These are phyloP conservation scores for Golubevia pallescens DNA, from an alignment of 1,284 basidiomycete species.

Conservation along the genomic window DNA sequence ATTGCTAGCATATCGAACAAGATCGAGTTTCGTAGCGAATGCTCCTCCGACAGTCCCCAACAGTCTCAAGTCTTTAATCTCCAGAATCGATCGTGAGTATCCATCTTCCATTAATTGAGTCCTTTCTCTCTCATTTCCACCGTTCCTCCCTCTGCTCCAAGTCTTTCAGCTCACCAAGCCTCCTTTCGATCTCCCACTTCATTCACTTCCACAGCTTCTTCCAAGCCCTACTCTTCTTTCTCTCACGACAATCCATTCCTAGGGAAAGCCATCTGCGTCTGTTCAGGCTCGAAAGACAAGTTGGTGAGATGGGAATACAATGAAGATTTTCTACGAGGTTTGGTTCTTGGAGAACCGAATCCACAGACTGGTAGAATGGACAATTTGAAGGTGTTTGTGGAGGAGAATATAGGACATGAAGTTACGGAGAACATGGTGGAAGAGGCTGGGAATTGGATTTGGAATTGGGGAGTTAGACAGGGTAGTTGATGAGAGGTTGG, in stretches of 20 bases:
- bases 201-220: not conserved
- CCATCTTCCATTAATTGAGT: slow-evolving; percentile 27
- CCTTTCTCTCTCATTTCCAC: not conserved
- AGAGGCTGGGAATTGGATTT: slow-evolving; percentile 49
- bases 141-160: not conserved
- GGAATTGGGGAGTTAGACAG: slow-evolving; percentile 21
- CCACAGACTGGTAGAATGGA: slow-evolving; percentile 21
- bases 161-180: too few relatives aligned
- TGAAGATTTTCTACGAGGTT: slow-evolving; percentile 35
- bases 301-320: slow-evolving; percentile 51
- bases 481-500: too few relatives aligned
- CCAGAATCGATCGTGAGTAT: slow-evolving; percentile 40
- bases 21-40: slow-evolving; percentile 39
- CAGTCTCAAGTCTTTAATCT: slow-evolving; percentile 37
- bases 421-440: slow-evolving; percentile 51
- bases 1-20: slow-evolving; percentile 39
- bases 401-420: slow-evolving; percentile 36
- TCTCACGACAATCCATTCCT: slow-evolving; percentile 16
- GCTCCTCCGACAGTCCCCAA: slow-evolving; percentile 48
- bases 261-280: slow-evolving; percentile 57
- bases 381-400: slow-evolving; percentile 31
- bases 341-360: slow-evolving; percentile 37
- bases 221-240: not conserved
- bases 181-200: not conserved
- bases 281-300: slow-evolving; percentile 46